Conservation (phyloP, 257 asterid species). For the Hygrophila difformis region DNA sequence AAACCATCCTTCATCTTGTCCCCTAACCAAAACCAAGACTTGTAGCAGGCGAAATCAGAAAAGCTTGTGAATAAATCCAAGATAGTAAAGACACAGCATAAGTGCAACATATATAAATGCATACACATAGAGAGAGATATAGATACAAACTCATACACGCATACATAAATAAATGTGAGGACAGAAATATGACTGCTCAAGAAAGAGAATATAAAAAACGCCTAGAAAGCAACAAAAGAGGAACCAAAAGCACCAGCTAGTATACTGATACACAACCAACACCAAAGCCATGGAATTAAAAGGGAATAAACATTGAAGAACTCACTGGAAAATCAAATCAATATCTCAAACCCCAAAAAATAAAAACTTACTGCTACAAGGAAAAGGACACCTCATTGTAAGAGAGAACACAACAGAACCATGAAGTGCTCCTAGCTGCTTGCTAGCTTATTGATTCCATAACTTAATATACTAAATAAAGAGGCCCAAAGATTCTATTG, state of each 20-base stretch:
- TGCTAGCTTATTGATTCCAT: no score
- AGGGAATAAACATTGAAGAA: conserved; percentile 82
- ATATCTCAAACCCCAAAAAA: conserved; percentile 28
- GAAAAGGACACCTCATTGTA: conserved; percentile 47
- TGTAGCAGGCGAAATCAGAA: conserved; percentile 40
- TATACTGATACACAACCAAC: conserved; percentile 18
- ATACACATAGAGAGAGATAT: neutral
- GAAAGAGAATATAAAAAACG: conserved; percentile 65
- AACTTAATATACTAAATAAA: neutral
- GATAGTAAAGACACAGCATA: conserved; percentile 39
- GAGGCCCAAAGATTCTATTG: conserved; percentile 29
- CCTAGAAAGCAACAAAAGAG: conserved; percentile 84
- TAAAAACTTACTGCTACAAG: conserved; percentile 34
- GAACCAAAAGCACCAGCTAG: conserved; percentile 34
- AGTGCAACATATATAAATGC: conserved; percentile 4
- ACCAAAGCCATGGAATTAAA: conserved; percentile 44
- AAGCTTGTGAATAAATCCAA: conserved; percentile 53
- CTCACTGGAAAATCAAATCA: conserved; percentile 46
- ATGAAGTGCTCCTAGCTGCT: neutral
- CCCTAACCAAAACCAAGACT: conserved; percentile 56
- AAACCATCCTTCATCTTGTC: conserved; percentile 64
- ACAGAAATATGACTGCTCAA: conserved; percentile 80
- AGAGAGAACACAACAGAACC: conserved; percentile 17
- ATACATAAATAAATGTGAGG: conserved; percentile 56
- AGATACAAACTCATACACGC: conserved; percentile 21